These are phyloP conservation scores for Yamadazyma conglobata DNA, from an alignment of 1,139 yeast genomes.

Conservation along the genomic window DNA sequence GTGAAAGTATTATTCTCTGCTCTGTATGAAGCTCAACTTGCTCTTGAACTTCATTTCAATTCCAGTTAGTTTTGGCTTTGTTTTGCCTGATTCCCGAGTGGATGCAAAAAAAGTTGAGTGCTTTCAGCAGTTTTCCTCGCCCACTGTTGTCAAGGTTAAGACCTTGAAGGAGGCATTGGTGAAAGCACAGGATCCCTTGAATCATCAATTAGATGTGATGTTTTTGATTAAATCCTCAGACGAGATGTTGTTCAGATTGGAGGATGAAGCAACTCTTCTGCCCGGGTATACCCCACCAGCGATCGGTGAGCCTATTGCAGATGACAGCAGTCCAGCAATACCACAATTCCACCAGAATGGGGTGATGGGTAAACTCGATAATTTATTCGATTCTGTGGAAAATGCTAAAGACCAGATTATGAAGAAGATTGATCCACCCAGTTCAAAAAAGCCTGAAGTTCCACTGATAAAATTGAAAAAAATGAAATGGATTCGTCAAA, in stretches of 20 bases:
- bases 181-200: slow-evolving; percentile 1
- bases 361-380: slow-evolving; percentile 3
- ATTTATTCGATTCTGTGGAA: slow-evolving; percentile 1
- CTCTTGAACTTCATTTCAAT: too few relatives aligned
- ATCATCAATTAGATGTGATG: slow-evolving; percentile 2
- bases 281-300: too few relatives aligned
- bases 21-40: too few relatives aligned
- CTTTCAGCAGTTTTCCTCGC: background rate
- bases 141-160: slow-evolving; percentile 5
- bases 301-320: too few relatives aligned
- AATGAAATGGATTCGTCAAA: slow-evolving; percentile 10
- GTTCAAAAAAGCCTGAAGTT: too few relatives aligned
- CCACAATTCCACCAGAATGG: slow-evolving; percentile 1
- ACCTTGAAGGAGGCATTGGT: slow-evolving; percentile 6
- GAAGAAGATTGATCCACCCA: slow-evolving; percentile 1
- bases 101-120: slow-evolving; percentile 7
- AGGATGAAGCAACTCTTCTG: too few relatives aligned
- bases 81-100: slow-evolving; percentile 1
- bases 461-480: too few relatives aligned
- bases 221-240: slow-evolving; percentile 10
- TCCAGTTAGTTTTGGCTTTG: background rate
- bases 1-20: too few relatives aligned
- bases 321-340: slow-evolving; percentile 5
- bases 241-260: slow-evolving; percentile 9
- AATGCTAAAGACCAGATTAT: slow-evolving; percentile 3